Evolutionary conservation across 306 rosid species (phyloP).

Genomic region (Castanea sativa): DNA sequence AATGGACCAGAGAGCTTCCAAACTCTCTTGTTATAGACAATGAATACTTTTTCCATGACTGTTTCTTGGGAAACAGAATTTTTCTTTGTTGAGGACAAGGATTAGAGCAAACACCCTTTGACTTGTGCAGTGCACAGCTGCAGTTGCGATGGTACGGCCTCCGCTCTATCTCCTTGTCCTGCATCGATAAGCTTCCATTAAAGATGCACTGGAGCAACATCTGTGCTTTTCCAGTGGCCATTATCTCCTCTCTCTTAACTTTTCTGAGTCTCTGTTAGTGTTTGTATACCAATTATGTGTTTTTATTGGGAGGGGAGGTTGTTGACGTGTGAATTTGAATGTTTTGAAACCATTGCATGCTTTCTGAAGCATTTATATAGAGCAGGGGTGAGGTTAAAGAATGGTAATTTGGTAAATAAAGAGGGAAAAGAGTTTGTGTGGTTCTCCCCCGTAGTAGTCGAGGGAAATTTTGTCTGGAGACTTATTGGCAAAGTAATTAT

Average conservation of each 20-base stretch:
- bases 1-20: neutral
- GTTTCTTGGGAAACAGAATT: neutral
- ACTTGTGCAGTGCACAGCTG: constrained; percentile 62
- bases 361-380: neutral
- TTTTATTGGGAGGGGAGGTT: neutral
- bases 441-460: neutral
- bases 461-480: neutral
- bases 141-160: constrained; percentile 88
- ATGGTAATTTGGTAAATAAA: neutral
- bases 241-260: constrained; percentile 3
- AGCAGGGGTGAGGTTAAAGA: neutral
- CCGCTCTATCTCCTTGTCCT: constrained; percentile 47
- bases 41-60: neutral
- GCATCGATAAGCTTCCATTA: constrained; percentile 54
- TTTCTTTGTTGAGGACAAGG: constrained; percentile 21
- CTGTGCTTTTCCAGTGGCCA: constrained; percentile 41
- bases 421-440: neutral
- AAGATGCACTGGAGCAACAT: constrained; percentile 43
- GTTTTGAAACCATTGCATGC: neutral
- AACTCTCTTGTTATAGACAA: neutral
- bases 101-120: constrained; percentile 17
- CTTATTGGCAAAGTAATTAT: neutral
- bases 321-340: neutral
- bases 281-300: neutral
- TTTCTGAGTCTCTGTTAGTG: neutral